phyloP scores from a whole-genome alignment of 148 eudicot genomes.

The Vaccinium vitisidaea region DNA sequence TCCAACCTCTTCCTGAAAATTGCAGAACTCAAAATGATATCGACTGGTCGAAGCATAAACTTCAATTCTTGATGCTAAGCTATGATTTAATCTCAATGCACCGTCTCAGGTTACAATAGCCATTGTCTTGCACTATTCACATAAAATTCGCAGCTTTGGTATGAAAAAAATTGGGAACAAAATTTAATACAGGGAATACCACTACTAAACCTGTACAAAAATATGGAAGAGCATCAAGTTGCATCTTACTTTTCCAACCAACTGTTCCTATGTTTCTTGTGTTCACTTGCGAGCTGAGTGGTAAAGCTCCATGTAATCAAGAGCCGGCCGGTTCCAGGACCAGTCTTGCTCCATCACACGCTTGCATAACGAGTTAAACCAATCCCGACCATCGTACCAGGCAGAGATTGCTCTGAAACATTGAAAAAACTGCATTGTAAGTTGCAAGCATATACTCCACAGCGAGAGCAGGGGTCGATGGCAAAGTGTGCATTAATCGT shows the following conservation, averaged over 20 bases:
- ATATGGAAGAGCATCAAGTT: background rate
- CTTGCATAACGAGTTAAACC: slow-evolving; percentile 76
- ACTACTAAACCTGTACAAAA: slow-evolving; percentile 41
- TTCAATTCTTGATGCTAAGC: background rate
- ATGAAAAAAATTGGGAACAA: background rate
- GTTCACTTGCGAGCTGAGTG: slow-evolving; percentile 73
- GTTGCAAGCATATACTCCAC: slow-evolving; percentile 6
- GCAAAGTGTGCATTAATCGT: background rate
- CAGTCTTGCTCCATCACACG: slow-evolving; percentile 96
- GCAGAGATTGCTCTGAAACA: slow-evolving; percentile 73
- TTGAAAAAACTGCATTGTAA: background rate
- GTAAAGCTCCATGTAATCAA: slow-evolving; percentile 89
- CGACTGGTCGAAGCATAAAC: background rate
- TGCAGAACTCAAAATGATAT: background rate
- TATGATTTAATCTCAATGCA: background rate
- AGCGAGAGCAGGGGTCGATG: background rate
- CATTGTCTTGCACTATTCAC: slow-evolving; percentile 1
- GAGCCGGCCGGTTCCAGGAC: slow-evolving; percentile 98
- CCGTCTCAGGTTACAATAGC: background rate
- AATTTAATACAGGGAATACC: background rate
- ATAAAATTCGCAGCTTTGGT: background rate
- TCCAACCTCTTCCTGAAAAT: background rate
- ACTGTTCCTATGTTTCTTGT: background rate
- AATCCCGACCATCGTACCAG: slow-evolving; percentile 74
- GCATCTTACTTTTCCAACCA: background rate